These are phyloP conservation scores for Boletus rubescentipes DNA, from an alignment of 768 basidiomycete genomes.

Conservation along the genomic window DNA sequence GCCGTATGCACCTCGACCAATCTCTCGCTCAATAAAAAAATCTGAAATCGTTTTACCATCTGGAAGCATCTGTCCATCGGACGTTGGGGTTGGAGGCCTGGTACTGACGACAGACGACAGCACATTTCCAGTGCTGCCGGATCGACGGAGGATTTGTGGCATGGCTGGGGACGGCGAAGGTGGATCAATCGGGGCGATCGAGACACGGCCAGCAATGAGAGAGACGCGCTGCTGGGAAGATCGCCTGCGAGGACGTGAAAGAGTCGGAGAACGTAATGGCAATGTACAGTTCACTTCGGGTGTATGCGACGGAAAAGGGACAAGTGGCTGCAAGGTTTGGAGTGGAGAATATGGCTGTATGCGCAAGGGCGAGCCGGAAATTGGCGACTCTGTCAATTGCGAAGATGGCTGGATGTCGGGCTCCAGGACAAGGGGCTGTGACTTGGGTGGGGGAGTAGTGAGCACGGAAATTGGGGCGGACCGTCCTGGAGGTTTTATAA, in stretches of 20 bases:
- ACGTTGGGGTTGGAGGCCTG: constrained; percentile 60
- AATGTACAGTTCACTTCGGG: constrained; percentile 28
- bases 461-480: constrained; percentile 15
- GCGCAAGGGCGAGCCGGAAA: constrained; percentile 31
- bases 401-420: constrained; percentile 29
- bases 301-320: constrained; percentile 19
- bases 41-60: constrained; percentile 79
- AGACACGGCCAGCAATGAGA: constrained; percentile 77
- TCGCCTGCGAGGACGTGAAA: constrained; percentile 66
- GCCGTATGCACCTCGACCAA: constrained; percentile 94
- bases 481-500: constrained; percentile 11
- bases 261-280: constrained; percentile 50
- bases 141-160: constrained; percentile 63
- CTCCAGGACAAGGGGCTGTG: constrained; percentile 22
- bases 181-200: constrained; percentile 73
- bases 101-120: constrained; percentile 61
- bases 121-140: constrained; percentile 60
- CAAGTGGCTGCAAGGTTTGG: constrained; percentile 16
- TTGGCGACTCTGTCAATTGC: constrained; percentile 31
- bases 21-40: constrained; percentile 82
- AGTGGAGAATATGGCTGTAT: constrained; percentile 36
- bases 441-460: constrained; percentile 27
- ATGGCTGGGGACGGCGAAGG: constrained; percentile 61
- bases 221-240: constrained; percentile 87
- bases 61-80: constrained; percentile 24